Base-by-base conservation (phyloP, 805 yeast genomes). In the Saturnispora ahearnii region DNA sequence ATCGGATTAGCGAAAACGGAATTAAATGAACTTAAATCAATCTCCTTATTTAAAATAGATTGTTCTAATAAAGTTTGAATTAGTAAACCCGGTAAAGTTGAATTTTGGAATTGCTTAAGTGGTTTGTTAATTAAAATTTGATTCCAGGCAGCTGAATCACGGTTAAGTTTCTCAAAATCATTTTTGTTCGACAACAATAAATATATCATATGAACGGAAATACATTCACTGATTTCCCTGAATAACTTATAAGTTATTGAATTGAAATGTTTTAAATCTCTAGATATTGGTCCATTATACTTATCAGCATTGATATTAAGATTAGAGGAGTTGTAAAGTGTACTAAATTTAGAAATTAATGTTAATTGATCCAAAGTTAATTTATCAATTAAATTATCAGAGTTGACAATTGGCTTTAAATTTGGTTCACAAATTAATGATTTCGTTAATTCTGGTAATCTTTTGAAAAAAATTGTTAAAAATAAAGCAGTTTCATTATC, bases 271-370 rank as follows among this genome's bases (percentile, higher is more conserved):
- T 86, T 69, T 33, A 87, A 68, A 36, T 78, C 74, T 55, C 82
- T 77, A 15, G 87, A 84, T 32, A 87, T 71, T 12, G 88, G 89
- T 2, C 90, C 90, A 42, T 76, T 74, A 65, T 78, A 82, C 45
- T 75, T 77, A 37, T 70, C 70, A 18, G 40, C 40, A 11, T 18
- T 18, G 12, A 13, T 6, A 10, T n/a, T 36, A 18, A 36, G 15
- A 18, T 36, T 8, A 22, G 40, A 8, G 9, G 24, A 18, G 18
- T 72, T 66, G 36, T 78, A 65, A 5, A 79, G 62, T 3, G 76
- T 63, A 13, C 77, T 67, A 10, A 81, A 62, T 54, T 84, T 74
- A 7, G 79, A 64, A 21, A 79, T 63, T 42, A 80, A 57, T 3
- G 44, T 26, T 9, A 46, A 29, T 41, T 46, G 45, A 24, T 68